Evolutionary conservation across 139 green algal species (phyloP).

Genomic region (Dunaliella primolecta): DNA sequence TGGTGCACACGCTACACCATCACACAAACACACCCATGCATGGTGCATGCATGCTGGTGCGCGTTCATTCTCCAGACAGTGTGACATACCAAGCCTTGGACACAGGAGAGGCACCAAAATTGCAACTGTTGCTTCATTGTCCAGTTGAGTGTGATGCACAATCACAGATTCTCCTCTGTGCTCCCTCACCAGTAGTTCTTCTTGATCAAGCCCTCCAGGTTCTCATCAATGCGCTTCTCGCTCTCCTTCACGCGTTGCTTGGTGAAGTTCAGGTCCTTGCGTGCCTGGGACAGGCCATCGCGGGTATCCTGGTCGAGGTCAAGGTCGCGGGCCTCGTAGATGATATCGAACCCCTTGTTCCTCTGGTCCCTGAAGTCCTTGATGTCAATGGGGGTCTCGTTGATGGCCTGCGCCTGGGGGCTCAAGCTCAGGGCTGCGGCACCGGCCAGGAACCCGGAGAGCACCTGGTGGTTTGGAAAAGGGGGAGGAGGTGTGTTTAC

Average conservation of each 20-base stretch:
- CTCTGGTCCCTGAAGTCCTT: conserved; percentile 71
- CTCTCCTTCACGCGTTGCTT: conserved; percentile 61
- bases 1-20: no score
- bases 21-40: no score
- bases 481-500: neutral
- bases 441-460: conserved; percentile 69
- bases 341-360: conserved; percentile 77
- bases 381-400: conserved; percentile 65
- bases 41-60: no score
- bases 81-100: no score
- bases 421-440: conserved; percentile 46
- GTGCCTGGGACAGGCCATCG: conserved; percentile 73
- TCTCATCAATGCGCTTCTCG: conserved; percentile 72
- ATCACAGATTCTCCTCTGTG: no score
- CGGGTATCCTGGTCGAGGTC: conserved; percentile 68
- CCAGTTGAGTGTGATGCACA: no score
- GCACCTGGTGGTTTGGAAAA: conserved; percentile 43
- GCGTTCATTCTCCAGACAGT: no score
- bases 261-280: conserved; percentile 52
- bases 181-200: conserved; percentile 90
- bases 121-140: no score
- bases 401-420: conserved; percentile 33
- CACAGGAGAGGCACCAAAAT: no score
- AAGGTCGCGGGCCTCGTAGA: conserved; percentile 92
- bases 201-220: conserved; percentile 62